A percentile compares a stretch with the other conserved stretches of the same genome.
These are phyloP conservation scores for Globisporangium barbulae DNA, from an alignment of 352 stramenopile genomes.

Conservation along the genomic window DNA sequence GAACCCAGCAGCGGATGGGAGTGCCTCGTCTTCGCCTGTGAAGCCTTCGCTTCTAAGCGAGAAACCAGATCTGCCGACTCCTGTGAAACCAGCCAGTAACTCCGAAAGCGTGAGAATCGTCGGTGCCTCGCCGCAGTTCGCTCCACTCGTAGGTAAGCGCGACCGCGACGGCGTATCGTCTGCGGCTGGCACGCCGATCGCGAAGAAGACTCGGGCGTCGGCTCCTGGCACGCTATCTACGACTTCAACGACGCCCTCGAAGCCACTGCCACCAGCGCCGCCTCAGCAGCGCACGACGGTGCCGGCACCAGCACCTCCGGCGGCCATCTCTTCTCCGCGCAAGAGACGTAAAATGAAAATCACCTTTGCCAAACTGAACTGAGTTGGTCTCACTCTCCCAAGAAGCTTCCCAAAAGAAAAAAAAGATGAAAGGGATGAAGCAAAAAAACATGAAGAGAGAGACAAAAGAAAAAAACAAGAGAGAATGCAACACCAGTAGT, in stretches of 20 bases:
- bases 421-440: slow-evolving; percentile 18
- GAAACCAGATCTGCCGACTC: slow-evolving; percentile 18
- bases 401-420: slow-evolving; percentile 16
- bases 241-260: slow-evolving; percentile 22
- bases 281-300: slow-evolving; percentile 29
- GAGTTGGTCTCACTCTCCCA: slow-evolving; percentile 26
- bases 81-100: slow-evolving; percentile 31
- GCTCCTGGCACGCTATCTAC: slow-evolving; percentile 25
- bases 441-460: slow-evolving; percentile 16
- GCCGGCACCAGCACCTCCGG: slow-evolving; percentile 31
- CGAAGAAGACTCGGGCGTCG: slow-evolving; percentile 19
- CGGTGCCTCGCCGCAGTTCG: slow-evolving; percentile 16
- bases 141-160: slow-evolving; percentile 38
- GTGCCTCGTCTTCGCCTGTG: slow-evolving; percentile 7
- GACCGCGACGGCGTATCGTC: slow-evolving; percentile 28
- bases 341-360: slow-evolving; percentile 93
- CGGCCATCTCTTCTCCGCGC: slow-evolving; percentile 58
- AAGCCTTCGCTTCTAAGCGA: slow-evolving; percentile 6
- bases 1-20: slow-evolving; percentile 42
- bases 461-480: slow-evolving; percentile 14
- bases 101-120: slow-evolving; percentile 8
- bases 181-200: slow-evolving; percentile 18
- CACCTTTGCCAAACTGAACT: slow-evolving; percentile 88
- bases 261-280: slow-evolving; percentile 11
- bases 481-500: slow-evolving; percentile 11